Evolutionary conservation across 2,329 filamentous ascomycete genomes (phyloP).

Genomic region (Aspergillus sp.): DNA sequence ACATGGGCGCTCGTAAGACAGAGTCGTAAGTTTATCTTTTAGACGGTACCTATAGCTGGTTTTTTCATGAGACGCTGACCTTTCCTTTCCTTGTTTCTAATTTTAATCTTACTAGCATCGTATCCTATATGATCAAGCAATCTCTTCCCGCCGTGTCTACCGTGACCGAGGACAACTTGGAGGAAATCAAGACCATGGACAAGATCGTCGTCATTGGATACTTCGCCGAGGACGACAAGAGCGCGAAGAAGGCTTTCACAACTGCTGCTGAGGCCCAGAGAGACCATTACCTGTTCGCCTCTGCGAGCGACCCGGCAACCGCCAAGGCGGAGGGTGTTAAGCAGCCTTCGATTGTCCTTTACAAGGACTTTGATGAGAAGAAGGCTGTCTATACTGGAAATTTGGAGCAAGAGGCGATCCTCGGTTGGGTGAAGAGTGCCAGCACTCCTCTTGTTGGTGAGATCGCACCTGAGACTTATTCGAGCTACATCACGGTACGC

Average conservation of each 20-base stretch:
- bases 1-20: constrained; percentile 83
- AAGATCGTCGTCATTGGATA: constrained; percentile 93
- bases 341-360: constrained; percentile 79
- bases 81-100: too few species aligned
- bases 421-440: constrained; percentile 72
- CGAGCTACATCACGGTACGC: constrained; percentile 76
- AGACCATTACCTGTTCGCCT: constrained; percentile 87
- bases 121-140: constrained; percentile 97
- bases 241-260: constrained; percentile 76
- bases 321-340: constrained; percentile 86
- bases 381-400: constrained; percentile 75
- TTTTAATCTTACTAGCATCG: constrained; percentile 39
- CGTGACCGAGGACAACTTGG: constrained; percentile 71
- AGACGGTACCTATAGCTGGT: neutral
- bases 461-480: constrained; percentile 94
- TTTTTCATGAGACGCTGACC: too few species aligned
- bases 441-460: constrained; percentile 89
- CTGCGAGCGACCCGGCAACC: constrained; percentile 70
- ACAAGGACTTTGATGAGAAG: constrained; percentile 97
- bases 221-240: constrained; percentile 70
- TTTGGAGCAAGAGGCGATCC: constrained; percentile 72
- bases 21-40: constrained; percentile 45
- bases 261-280: constrained; percentile 65
- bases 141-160: constrained; percentile 83
- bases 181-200: constrained; percentile 96